Evolutionary conservation across 371 early-diverging fungal genomes (phyloP).

Genomic region (Zychaea mexicana): DNA sequence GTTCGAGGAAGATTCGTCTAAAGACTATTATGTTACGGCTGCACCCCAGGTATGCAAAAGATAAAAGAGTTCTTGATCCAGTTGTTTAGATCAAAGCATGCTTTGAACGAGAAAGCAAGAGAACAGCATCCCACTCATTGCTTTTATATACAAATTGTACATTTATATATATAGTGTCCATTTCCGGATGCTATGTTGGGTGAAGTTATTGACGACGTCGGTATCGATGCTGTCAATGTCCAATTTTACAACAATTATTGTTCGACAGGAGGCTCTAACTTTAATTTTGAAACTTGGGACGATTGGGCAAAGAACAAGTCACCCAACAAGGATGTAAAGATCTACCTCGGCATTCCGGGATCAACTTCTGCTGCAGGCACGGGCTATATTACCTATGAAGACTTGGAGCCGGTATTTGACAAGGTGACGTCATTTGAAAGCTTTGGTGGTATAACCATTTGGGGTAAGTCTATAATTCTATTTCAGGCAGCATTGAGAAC

Average conservation of each 20-base stretch:
- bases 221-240: constrained; percentile 52
- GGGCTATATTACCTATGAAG: constrained; percentile 34
- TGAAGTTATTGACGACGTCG: constrained; percentile 37
- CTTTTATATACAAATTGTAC: not conserved
- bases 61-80: no score
- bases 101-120: no score
- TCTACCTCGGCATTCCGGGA: constrained; percentile 67
- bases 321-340: constrained; percentile 58
- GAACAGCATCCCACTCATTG: not conserved
- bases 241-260: constrained; percentile 73
- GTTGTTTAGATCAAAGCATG: no score
- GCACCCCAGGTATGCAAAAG: constrained; percentile 46
- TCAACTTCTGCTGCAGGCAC: constrained; percentile 46
- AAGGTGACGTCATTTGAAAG: constrained; percentile 25
- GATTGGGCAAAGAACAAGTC: constrained; percentile 64
- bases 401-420: constrained; percentile 37
- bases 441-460: constrained; percentile 73
- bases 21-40: constrained; percentile 47
- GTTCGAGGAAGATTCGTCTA: constrained; percentile 28
- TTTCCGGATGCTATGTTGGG: constrained; percentile 59
- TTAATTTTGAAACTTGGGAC: constrained; percentile 60
- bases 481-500: no score
- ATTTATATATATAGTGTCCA: constrained; percentile 39
- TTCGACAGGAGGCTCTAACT: constrained; percentile 52
- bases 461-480: constrained; percentile 38